These are phyloP conservation scores for Pilaira anomala DNA, from an alignment of 192 early-diverging fungal species.

Conservation along the genomic window DNA sequence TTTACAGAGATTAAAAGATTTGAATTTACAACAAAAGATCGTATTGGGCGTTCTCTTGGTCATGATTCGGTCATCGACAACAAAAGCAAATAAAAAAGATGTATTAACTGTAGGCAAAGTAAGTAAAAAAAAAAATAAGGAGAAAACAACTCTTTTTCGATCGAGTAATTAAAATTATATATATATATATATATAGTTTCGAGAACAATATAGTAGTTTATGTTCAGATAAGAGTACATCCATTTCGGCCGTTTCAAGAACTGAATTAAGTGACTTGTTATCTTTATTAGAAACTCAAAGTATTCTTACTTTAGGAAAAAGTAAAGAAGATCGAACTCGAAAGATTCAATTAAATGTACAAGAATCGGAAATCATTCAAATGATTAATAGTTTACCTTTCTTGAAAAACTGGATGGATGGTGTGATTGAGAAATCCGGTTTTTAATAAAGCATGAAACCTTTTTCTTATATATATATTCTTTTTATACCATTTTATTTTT, in stretches of 20 bases:
- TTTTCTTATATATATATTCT: too few relatives aligned
- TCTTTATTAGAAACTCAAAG: conserved; percentile 70
- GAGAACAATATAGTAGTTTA: conserved; percentile 58
- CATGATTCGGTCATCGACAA: conserved; percentile 32
- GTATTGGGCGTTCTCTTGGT: conserved; percentile 57
- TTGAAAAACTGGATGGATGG: conserved; percentile 9
- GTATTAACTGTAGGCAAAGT: conserved; percentile 51
- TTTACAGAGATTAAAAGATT: conserved; percentile 59
- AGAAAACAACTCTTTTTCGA: conserved; percentile 25
- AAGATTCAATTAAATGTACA: conserved; percentile 33
- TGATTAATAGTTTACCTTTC: conserved; percentile 14
- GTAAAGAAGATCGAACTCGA: conserved; percentile 38
- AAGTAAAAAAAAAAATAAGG: conserved; percentile 26
- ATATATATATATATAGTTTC: conserved; percentile 32
- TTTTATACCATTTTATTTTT: too few relatives aligned
- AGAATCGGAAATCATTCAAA: conserved; percentile 25
- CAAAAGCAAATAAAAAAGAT: conserved; percentile 40
- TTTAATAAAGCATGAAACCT: neutral
- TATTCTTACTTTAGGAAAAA: conserved; percentile 49
- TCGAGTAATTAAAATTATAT: too few relatives aligned
- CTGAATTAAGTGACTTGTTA: conserved; percentile 75
- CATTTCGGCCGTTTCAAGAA: conserved; percentile 64
- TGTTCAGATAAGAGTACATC: conserved; percentile 46
- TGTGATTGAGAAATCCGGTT: neutral
- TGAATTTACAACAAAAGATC: conserved; percentile 83